phyloP scores from a whole-genome alignment of 257 asterid genomes.

The Solanum medicagineum region DNA sequence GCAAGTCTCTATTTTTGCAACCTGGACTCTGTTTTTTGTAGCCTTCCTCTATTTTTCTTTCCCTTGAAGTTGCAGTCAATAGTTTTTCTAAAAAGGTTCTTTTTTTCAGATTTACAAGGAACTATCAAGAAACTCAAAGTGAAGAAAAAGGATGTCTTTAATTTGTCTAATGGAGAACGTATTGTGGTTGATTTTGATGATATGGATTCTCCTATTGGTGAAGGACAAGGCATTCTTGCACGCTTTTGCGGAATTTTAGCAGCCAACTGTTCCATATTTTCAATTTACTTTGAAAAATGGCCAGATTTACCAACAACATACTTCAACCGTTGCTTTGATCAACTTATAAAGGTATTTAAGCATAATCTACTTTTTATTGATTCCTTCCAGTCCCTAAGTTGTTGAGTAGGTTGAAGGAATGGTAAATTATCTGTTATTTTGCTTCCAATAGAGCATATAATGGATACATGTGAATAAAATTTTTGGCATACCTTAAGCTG shows the following conservation, averaged over 20 bases:
- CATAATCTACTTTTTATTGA: background rate
- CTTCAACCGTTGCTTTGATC: background rate
- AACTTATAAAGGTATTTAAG: background rate
- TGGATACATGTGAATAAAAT: background rate
- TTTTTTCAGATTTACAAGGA: background rate
- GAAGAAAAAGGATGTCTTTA: background rate
- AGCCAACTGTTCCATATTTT: background rate
- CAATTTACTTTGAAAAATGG: background rate
- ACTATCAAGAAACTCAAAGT: background rate
- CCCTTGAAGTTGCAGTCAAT: too few relatives aligned
- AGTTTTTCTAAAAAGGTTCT: too few relatives aligned
- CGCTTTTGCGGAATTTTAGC: background rate
- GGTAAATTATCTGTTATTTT: too few relatives aligned
- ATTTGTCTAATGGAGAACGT: background rate
- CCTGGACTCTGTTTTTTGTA: background rate
- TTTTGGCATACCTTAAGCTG: too few relatives aligned
- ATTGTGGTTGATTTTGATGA: background rate
- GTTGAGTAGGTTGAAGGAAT: too few relatives aligned
- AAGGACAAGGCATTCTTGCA: background rate
- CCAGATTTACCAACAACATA: background rate
- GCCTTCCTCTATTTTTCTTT: too few relatives aligned
- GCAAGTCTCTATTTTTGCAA: too few relatives aligned
- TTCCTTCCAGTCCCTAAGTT: too few relatives aligned
- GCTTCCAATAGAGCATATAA: background rate
- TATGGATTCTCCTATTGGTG: background rate